Conservation (phyloP, 2,329 filamentous ascomycete genomes). For the Hysterium pulicare region DNA sequence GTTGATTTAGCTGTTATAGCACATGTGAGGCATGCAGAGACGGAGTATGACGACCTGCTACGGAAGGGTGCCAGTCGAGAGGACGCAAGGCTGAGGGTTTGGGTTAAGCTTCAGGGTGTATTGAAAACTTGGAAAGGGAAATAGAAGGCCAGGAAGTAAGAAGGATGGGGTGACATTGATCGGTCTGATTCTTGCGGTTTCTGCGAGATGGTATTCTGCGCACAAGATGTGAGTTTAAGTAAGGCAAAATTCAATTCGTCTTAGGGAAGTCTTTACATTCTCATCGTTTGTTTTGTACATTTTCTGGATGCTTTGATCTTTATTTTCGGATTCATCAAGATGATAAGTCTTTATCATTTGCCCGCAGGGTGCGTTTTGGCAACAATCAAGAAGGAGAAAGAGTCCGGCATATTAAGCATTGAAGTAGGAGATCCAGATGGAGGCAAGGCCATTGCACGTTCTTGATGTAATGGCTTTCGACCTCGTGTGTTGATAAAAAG, state of each 20-base stretch:
- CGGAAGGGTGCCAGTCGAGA: slow-evolving; percentile 11
- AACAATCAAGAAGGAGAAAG: too few relatives aligned
- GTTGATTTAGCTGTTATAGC: slow-evolving; percentile 49
- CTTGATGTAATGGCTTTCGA: too few relatives aligned
- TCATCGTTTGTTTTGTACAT: neutral
- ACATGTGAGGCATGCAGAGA: slow-evolving; percentile 49
- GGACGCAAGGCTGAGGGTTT: slow-evolving; percentile 15
- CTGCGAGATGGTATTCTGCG: too few relatives aligned
- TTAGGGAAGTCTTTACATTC: neutral
- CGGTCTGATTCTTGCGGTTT: neutral
- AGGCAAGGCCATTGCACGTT: too few relatives aligned
- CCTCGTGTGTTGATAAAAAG: too few relatives aligned
- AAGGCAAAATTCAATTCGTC: too few relatives aligned
- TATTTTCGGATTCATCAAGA: too few relatives aligned
- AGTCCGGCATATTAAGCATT: too few relatives aligned
- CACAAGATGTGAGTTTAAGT: too few relatives aligned
- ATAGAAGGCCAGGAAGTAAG: neutral
- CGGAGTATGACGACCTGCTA: slow-evolving; percentile 46
- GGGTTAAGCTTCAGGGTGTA: neutral
- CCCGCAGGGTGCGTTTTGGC: too few relatives aligned
- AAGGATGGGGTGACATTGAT: neutral
- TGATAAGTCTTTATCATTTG: too few relatives aligned
- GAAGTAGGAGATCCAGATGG: too few relatives aligned
- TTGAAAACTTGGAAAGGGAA: neutral
- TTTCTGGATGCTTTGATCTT: neutral